Evolutionary conservation across 768 basidiomycete genomes (phyloP), one percentile per base, ranked within the genome.

Genomic region (Hericium alpestre): DNA sequence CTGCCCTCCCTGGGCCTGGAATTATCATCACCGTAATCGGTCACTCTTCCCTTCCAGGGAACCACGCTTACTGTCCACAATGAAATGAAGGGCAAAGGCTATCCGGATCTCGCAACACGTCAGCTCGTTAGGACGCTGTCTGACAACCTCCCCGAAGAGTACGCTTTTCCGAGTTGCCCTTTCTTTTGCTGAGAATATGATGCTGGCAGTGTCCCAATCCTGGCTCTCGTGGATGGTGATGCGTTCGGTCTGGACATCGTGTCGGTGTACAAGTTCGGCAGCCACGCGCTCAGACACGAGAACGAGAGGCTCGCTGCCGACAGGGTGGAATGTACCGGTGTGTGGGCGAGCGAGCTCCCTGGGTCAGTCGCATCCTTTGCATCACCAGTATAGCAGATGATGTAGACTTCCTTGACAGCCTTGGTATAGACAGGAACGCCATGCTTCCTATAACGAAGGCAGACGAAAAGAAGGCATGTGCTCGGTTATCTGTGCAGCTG

Each of bases 161-260:
- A 66, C 62, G 72, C 65, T 25, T 48, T 49, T 16, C 54, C 43
- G 12, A 12, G 48, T 37, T 25, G 13, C 40, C 32, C 20, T 20
- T 49, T 32, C 27, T 41, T 12, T 39, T 1, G 43, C 16, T 46
- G 32, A 32, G 0, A 32, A 32, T 5, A 32, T 46, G 16, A 50
- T 20, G 32, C n/a, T 20, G 16, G 4, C 64, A 96, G 94, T 6
- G 73, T 89, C 38, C 89, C 89, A 0, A 77, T 97, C 50, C 67
- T 88, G 53, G 86, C 79, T 1, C 70, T 98, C 38, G 87, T 98
- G 6, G 96, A 99, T 65, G 86, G 81, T 0, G 96, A 99, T 67
- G 86, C 94, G 0, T 90, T 90, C 67, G 96, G 96, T 1, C 67
- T 98, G 46, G 92, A 95, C 59, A 97, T 99, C 59, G 78, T 93